These are phyloP conservation scores for Pichia sp. DNA, from an alignment of 1,139 yeast genomes.

Conservation along the genomic window DNA sequence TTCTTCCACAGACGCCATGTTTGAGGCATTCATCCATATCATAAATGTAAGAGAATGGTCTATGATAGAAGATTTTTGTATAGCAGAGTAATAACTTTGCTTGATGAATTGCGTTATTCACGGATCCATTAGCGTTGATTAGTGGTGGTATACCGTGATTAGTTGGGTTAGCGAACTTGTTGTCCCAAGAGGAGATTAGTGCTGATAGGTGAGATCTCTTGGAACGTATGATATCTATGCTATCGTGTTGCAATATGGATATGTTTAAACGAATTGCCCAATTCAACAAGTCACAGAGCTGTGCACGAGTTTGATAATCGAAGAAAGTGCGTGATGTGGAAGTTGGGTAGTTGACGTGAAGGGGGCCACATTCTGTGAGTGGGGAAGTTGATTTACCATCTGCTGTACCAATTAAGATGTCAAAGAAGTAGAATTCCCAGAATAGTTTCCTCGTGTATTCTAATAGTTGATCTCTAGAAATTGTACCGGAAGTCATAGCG, in stretches of 20 bases:
- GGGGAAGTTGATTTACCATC: neutral
- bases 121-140: neutral
- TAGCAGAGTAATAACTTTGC: neutral
- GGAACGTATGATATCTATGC: neutral
- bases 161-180: neutral
- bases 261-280: neutral
- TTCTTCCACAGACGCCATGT: neutral
- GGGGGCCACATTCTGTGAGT: neutral
- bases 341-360: neutral
- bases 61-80: neutral
- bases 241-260: neutral
- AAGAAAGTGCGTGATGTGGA: neutral
- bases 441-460: neutral
- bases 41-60: neutral
- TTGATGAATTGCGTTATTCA: constrained; percentile 1
- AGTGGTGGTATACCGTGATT: no score
- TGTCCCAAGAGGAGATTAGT: neutral
- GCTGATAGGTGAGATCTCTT: neutral
- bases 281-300: neutral
- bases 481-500: no score
- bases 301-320: neutral
- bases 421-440: neutral
- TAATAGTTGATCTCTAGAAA: no score
- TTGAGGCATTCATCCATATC: neutral
- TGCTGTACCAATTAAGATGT: neutral